Conservation (phyloP, 306 rosid species). For the Sechiopsis laciniata region DNA sequence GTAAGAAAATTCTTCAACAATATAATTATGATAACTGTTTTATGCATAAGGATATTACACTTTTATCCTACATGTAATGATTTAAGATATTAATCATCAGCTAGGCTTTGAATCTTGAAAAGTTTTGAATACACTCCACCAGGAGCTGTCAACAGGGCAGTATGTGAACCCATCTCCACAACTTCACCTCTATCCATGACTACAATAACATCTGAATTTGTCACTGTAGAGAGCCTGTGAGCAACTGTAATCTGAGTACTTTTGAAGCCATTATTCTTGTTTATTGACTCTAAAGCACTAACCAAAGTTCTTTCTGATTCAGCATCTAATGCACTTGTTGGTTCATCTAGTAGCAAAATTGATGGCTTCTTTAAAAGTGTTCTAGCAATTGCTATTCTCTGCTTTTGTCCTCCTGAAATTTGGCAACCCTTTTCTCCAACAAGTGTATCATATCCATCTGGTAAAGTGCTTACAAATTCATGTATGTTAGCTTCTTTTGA, state of each 20-base stretch:
- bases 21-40: background rate
- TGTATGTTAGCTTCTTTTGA: conserved; percentile 68
- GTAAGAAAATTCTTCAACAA: background rate
- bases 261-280: conserved; percentile 36
- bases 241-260: conserved; percentile 77
- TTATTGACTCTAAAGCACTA: conserved; percentile 52
- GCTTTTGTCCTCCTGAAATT: conserved; percentile 92
- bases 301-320: conserved; percentile 67
- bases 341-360: conserved; percentile 75
- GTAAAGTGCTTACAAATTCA: conserved; percentile 63
- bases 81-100: conserved; percentile 28
- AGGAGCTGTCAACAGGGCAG: conserved; percentile 40
- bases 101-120: conserved; percentile 54
- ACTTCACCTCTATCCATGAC: conserved; percentile 72
- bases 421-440: conserved; percentile 86
- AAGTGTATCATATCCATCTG: conserved; percentile 63
- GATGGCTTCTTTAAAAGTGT: conserved; percentile 66
- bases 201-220: conserved; percentile 59
- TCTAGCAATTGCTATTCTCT: conserved; percentile 85
- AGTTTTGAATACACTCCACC: conserved; percentile 70
- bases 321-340: conserved; percentile 90
- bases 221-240: conserved; percentile 71
- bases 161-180: conserved; percentile 68
- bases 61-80: background rate
- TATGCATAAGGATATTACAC: background rate